Evolutionary conservation across 1,284 basidiomycete species (phyloP), one percentile per base, ranked within the genome.

Genomic region (Ceratobasidium theobromae): DNA sequence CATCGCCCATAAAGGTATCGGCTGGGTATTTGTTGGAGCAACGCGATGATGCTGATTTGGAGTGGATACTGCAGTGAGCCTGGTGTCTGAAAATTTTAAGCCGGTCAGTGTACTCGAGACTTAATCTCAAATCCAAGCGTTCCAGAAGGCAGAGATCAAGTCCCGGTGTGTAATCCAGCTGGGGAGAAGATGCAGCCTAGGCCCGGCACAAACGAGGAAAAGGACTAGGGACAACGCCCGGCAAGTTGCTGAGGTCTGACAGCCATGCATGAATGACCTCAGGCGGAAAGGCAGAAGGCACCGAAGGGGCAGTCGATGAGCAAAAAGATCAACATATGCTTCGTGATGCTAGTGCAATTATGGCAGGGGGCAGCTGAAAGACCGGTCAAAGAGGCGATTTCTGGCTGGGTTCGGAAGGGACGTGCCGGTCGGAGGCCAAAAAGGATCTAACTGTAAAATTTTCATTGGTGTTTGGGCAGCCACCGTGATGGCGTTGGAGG

Each of bases 381-480:
- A 46, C 28, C 49, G 57, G 57, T 27, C 45, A 30, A 35, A 33
- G 35, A 60, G 43, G 53, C 38, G 53, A 55, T 43, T 41, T 43
- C 33, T 5, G 53, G 32, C 57, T 43, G 43, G 57, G 45, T 60
- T 46, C 57, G 45, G 57, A 46, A 49, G 57, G 57, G 27, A 14
- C 21, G 30, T 60, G 43, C 57, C 57, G 57, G 57, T 60, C 57
- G 57, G 57, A 60, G 57, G 23, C 25, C 40, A 33, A 58, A 45
- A 16, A 30, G 40, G 57, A 60, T 48, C 57, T 41, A 57, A 57
- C 38, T 6, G 28, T 57, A 57, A 57, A 57, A 45, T 45, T 57
- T 57, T 45, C 40, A 57, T 57, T 57, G 54, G 54, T 27, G 30
- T 32, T 38, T 28, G 18, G 3, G 41, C 43, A 41, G 53, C 54